Evolutionary conservation across 192 early-diverging fungal species (phyloP).

Genomic region (Dimargaris cristalligena): DNA sequence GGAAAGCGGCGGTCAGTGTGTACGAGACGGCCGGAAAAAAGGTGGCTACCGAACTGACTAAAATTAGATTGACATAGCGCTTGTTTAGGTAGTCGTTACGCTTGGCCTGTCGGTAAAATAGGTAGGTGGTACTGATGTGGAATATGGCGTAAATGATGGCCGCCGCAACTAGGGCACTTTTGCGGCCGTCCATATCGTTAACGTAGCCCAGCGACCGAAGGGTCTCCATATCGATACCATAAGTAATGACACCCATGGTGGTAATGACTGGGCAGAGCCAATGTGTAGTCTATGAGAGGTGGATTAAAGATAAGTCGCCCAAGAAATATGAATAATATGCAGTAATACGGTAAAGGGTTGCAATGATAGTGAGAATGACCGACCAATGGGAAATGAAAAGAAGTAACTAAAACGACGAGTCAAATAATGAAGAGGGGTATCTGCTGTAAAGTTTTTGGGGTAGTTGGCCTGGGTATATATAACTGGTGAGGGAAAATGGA

Average conservation of each 20-base stretch:
- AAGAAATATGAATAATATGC: not conserved
- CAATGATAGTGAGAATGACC: not conserved
- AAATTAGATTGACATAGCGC: conserved; percentile 14
- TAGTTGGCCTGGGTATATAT: not conserved
- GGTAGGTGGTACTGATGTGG: not conserved
- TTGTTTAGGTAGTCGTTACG: conserved; percentile 18
- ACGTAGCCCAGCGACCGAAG: not conserved
- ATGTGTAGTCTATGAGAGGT: too few relatives aligned
- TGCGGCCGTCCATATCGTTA: not conserved
- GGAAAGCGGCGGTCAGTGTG: conserved; percentile 15
- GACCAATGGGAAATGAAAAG: not conserved
- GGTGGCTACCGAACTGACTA: conserved; percentile 16
- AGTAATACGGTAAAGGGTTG: not conserved
- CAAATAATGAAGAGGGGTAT: not conserved
- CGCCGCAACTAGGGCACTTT: not conserved
- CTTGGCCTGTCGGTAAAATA: conserved; percentile 15
- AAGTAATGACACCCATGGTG: not conserved
- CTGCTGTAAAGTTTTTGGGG: not conserved
- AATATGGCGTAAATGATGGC: not conserved
- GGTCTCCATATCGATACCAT: not conserved
- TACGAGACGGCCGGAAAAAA: conserved; percentile 16
- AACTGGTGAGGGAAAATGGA: not conserved
- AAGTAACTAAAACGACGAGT: not conserved
- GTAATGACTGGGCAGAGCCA: not conserved
- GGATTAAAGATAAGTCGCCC: not conserved